phyloP scores from a whole-genome alignment of 345 rosid species.

The Syzygium jambos region DNA sequence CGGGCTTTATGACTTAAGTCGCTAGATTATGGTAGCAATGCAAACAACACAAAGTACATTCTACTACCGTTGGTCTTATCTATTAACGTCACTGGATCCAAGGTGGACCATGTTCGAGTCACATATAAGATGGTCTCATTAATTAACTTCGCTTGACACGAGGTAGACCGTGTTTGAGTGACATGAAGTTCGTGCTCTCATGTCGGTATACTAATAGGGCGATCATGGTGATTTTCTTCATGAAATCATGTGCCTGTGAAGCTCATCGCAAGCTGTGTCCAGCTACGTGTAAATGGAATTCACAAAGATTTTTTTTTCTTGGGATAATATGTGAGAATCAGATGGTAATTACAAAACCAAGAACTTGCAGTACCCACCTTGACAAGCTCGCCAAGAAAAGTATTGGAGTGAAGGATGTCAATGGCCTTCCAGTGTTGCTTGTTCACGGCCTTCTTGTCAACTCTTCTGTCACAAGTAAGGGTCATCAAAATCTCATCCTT shows the following conservation, averaged over 20 bases:
- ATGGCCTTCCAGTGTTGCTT: constrained; percentile 14
- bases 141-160: not conserved
- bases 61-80: not conserved
- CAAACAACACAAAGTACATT: not conserved
- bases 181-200: not conserved
- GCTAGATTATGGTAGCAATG: not conserved
- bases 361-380: not conserved
- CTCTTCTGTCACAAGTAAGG: constrained; percentile 11
- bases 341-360: not conserved
- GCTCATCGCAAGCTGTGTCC: not conserved
- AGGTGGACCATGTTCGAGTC: not conserved
- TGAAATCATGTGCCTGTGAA: not conserved
- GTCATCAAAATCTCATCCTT: not conserved
- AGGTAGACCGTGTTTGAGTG: not conserved
- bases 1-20: not conserved
- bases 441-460: constrained; percentile 20
- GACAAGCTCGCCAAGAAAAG: not conserved
- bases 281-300: not conserved
- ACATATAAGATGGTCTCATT: not conserved
- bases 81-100: not conserved
- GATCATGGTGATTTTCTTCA: not conserved
- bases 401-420: constrained; percentile 15
- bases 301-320: not conserved
- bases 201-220: not conserved
- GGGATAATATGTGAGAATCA: not conserved